These are phyloP conservation scores for Leccinum subatratum DNA, from an alignment of 1,284 basidiomycete species.

Conservation along the genomic window DNA sequence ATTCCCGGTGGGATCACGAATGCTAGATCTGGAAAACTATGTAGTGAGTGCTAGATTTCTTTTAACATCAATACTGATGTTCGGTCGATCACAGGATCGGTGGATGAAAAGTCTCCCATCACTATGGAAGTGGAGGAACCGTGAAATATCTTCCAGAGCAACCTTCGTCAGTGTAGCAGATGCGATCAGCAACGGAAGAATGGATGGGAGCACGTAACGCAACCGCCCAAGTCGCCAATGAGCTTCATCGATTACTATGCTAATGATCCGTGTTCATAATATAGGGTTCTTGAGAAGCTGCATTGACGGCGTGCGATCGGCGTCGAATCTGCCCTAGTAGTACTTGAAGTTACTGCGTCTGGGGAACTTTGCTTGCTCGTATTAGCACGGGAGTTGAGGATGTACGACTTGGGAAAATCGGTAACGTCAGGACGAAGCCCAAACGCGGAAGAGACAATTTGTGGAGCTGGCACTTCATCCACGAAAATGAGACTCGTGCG, in stretches of 20 bases:
- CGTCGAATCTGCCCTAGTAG: conserved; percentile 1
- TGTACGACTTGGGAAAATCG: conserved; percentile 12
- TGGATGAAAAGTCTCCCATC: background rate
- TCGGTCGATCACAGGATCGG: background rate
- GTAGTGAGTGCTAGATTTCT: background rate
- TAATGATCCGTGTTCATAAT: conserved; percentile 9
- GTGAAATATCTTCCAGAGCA: background rate
- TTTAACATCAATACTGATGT: background rate
- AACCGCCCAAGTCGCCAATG: conserved; percentile 6
- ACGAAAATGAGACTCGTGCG: conserved; percentile 20
- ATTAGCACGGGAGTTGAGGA: conserved; percentile 20
- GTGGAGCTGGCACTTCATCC: background rate
- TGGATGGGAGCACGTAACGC: background rate
- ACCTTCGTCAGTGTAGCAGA: background rate
- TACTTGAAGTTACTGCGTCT: background rate
- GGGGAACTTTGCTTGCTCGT: conserved; percentile 8
- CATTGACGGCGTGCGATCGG: conserved; percentile 15
- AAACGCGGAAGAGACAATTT: conserved; percentile 2
- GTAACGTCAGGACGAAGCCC: conserved; percentile 1
- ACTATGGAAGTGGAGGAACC: background rate
- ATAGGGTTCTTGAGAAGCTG: background rate
- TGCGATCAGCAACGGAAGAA: background rate
- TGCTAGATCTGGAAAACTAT: conserved; percentile 25
- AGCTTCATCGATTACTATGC: conserved; percentile 7
- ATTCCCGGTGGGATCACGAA: conserved; percentile 25